A percentile compares a stretch with the other conserved stretches of the same genome.
Conservation (phyloP, 2,329 filamentous ascomycete species). For the Venturia oleaginea region DNA sequence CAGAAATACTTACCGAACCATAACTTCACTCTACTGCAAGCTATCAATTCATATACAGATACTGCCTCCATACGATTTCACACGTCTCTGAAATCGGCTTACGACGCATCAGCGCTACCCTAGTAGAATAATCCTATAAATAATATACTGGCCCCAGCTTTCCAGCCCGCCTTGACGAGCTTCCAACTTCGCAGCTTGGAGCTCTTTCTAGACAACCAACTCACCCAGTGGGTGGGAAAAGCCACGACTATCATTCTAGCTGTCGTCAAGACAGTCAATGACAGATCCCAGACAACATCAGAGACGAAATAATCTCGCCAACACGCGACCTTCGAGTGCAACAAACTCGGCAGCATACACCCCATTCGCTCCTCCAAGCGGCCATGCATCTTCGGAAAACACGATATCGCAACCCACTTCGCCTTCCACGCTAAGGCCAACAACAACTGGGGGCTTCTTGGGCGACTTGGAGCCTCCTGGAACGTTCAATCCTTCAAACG, state of each 20-base stretch:
- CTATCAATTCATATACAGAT: background rate
- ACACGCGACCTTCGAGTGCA: background rate
- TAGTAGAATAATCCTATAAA: background rate
- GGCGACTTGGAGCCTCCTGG: background rate
- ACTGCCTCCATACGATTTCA: background rate
- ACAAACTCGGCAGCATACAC: background rate
- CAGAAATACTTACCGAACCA: background rate
- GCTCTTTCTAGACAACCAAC: background rate
- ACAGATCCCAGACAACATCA: background rate
- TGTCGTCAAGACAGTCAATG: slow-evolving; percentile 2
- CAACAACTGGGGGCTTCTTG: background rate
- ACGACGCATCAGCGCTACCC: background rate
- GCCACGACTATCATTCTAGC: background rate
- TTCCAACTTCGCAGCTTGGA: background rate
- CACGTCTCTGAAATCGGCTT: background rate
- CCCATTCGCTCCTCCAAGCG: background rate
- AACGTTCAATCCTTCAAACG: background rate
- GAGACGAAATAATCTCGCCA: background rate
- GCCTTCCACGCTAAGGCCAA: background rate
- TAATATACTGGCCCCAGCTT: background rate
- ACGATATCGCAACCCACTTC: slow-evolving; percentile 4
- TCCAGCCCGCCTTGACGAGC: background rate
- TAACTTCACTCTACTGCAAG: background rate
- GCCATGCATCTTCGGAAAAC: slow-evolving; percentile 1
- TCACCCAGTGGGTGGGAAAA: background rate